Base-by-base conservation (phyloP, 225 moss, liverwort and hornwort species). In the Marchantia polymorpha region DNA sequence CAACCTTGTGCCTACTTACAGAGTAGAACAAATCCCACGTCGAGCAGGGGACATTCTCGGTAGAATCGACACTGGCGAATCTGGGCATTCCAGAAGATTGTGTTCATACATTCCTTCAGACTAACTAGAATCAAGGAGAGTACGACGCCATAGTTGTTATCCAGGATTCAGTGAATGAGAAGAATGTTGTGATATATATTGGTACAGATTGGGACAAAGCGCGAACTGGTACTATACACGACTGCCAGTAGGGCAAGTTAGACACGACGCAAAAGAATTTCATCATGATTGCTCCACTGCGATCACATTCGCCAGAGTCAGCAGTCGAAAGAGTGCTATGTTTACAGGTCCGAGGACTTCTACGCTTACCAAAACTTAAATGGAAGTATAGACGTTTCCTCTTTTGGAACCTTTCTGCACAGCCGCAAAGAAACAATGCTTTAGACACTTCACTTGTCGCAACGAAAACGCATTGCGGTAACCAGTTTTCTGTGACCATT, bases 321-420 rank as follows among this genome's bases (percentile, higher is more conserved):
- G 69, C 47, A 69, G 69, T 17, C 8, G 46, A 69, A 47, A 48
- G 31, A 66, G 46, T 30, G 12, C 0, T 22, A 69, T 69, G 69
- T 69, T 47, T 69, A 17, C 46, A 17, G 2, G 19, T 47, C 27
- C 60, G 16, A 29, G 12, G 19, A 30, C 2, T 13, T 20, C 22
- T 71, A 13, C 49, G 1, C 16, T 15, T 29, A 77, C 77, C 77
- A 77, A 50, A 25, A 14, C 23, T 66, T 48, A 19, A 48, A 53
- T 15, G 64, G 39, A 6, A 54, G 55, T 15, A 55, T 54, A 20
- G 47, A 13, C 2, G 17, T 27, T 52, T 83, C 71, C 0, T 72
- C 71, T 77, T 74, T 67, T 25, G 30, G 5, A 27, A 84, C 68
- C 22, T 56, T 59, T 49, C 16, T 74, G 31, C 58, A 52, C 49